Conservation (phyloP, 2,329 filamentous ascomycete genomes). For the Fusarium denticulatum region DNA sequence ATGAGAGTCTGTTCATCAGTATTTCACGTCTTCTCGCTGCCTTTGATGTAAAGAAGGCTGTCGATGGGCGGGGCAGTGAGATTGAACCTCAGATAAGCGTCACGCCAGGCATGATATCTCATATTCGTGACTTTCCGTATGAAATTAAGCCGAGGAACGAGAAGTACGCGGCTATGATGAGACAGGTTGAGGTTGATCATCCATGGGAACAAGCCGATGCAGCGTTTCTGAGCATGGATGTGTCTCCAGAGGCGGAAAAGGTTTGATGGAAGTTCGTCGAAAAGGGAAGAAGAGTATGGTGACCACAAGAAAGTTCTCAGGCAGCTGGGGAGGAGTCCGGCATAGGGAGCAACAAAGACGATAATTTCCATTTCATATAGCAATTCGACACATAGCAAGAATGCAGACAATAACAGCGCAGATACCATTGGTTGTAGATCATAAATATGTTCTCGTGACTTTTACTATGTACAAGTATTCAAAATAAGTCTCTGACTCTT, state of each 20-base stretch:
- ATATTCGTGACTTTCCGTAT: neutral
- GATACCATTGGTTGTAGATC: neutral
- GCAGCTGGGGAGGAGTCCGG: accelerated
- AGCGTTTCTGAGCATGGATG: neutral
- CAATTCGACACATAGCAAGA: no score
- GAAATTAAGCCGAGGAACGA: neutral
- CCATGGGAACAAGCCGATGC: slow-evolving; percentile 1
- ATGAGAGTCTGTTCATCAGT: neutral
- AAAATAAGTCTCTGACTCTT: accelerated
- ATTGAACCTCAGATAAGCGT: neutral
- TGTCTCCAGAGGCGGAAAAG: neutral
- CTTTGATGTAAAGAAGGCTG: neutral
- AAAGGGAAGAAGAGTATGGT: no score
- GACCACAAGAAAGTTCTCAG: accelerated
- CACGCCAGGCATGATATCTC: neutral
- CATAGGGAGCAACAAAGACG: neutral
- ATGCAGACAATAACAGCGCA: neutral
- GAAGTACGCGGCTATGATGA: neutral
- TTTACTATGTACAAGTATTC: neutral
- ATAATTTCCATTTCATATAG: neutral
- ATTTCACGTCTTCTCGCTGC: neutral
- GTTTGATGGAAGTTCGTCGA: accelerated
- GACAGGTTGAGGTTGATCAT: neutral
- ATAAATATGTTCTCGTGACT: neutral
- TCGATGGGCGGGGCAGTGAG: neutral